phyloP scores from a whole-genome alignment of 2,329 filamentous ascomycete species.

The Rasamsonia emersonii region DNA sequence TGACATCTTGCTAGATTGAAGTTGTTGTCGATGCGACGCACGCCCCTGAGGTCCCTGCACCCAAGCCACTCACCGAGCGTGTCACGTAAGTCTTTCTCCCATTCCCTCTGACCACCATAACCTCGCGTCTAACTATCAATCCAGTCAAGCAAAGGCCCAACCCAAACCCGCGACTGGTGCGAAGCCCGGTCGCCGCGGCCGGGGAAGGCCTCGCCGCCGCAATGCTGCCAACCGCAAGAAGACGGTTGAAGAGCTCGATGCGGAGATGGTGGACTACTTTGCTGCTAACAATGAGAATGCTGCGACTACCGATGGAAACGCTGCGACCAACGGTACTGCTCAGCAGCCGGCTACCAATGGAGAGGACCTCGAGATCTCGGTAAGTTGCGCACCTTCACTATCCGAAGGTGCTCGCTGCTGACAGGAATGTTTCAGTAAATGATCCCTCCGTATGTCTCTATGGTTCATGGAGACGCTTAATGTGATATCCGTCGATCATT shows the following conservation, averaged over 20 bases:
- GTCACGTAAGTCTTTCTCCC: constrained; percentile 52
- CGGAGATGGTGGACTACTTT: constrained; percentile 97
- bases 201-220: constrained; percentile 46
- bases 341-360: constrained; percentile 42
- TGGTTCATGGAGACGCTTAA: too few relatives aligned
- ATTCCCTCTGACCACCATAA: background rate
- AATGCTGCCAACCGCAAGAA: constrained; percentile 66
- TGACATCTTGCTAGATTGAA: constrained; percentile 57
- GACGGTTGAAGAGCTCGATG: constrained; percentile 90
- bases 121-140: constrained; percentile 16
- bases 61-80: constrained; percentile 75
- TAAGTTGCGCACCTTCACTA: constrained; percentile 25
- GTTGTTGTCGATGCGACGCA: constrained; percentile 73
- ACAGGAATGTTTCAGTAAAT: too few relatives aligned
- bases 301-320: constrained; percentile 32
- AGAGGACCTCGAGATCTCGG: constrained; percentile 47
- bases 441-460: too few relatives aligned
- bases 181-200: constrained; percentile 48
- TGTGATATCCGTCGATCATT: too few relatives aligned
- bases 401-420: too few relatives aligned
- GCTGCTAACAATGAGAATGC: constrained; percentile 35
- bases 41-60: constrained; percentile 57
- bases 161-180: constrained; percentile 72
- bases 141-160: constrained; percentile 57
- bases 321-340: constrained; percentile 39